Evolutionary conservation across 2,329 filamentous ascomycete species (phyloP).

Genomic region (Xylariales sp.): DNA sequence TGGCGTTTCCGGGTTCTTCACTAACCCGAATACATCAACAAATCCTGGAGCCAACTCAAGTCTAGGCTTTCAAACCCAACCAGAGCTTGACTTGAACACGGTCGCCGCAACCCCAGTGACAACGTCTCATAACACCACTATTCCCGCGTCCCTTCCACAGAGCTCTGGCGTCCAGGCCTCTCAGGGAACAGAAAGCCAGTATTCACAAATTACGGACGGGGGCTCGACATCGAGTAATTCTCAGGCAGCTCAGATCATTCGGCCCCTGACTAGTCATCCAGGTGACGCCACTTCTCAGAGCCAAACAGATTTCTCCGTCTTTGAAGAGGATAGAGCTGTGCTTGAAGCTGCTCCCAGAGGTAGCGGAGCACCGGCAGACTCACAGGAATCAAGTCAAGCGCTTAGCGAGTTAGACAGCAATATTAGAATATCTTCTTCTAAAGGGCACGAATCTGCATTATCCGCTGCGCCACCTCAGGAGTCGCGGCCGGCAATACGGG

Average conservation of each 20-base stretch:
- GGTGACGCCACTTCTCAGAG: constrained; percentile 39
- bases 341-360: constrained; percentile 31
- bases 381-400: constrained; percentile 44
- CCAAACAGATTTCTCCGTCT: constrained; percentile 41
- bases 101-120: constrained; percentile 14
- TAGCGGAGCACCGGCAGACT: constrained; percentile 21
- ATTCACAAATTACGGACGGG: constrained; percentile 26
- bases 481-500: constrained; percentile 1
- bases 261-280: constrained; percentile 41
- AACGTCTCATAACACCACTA: constrained; percentile 22
- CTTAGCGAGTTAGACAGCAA: constrained; percentile 46
- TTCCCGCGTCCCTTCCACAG: constrained; percentile 30
- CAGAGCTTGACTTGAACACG: constrained; percentile 17
- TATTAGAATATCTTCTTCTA: constrained; percentile 43
- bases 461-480: not conserved
- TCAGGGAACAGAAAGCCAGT: constrained; percentile 32
- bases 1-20: constrained; percentile 21
- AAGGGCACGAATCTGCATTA: constrained; percentile 20
- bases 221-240: constrained; percentile 37
- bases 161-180: constrained; percentile 20
- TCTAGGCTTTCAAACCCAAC: constrained; percentile 32
- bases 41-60: constrained; percentile 21
- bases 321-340: constrained; percentile 41
- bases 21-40: constrained; percentile 29
- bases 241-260: constrained; percentile 48